Conservation (phyloP, 2,329 filamentous ascomycete species). For the Colletotrichum sp. region DNA sequence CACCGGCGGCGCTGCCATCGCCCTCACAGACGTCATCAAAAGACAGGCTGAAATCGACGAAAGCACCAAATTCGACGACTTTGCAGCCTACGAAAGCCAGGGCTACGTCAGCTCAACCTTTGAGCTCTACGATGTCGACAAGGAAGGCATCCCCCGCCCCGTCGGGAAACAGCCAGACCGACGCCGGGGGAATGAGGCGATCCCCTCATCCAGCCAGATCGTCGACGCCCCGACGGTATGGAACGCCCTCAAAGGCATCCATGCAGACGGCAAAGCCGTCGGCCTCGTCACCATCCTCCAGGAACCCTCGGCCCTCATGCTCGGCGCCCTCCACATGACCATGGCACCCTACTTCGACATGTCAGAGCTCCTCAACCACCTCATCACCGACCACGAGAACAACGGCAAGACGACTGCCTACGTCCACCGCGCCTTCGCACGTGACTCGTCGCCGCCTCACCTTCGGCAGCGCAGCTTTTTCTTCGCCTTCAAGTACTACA, state of each 20-base stretch:
- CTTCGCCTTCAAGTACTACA: conserved; percentile 71
- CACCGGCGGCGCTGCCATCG: conserved; percentile 39
- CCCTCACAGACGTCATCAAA: conserved; percentile 39
- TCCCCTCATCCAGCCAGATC: conserved; percentile 38
- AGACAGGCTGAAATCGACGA: conserved; percentile 36
- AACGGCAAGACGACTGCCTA: conserved; percentile 50
- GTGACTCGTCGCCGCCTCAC: conserved; percentile 37
- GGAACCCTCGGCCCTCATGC: conserved; percentile 64
- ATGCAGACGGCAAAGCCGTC: conserved; percentile 44
- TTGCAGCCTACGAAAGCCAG: conserved; percentile 40
- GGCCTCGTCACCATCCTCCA: conserved; percentile 64
- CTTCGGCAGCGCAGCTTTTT: conserved; percentile 62
- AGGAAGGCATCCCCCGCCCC: conserved; percentile 43
- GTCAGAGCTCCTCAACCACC: conserved; percentile 61
- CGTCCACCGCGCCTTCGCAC: conserved; percentile 52
- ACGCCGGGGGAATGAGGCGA: conserved; percentile 28
- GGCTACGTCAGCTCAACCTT: conserved; percentile 55
- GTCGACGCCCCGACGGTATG: conserved; percentile 46
- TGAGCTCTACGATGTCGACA: conserved; percentile 61
- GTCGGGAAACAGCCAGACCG: conserved; percentile 15
- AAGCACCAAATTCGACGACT: conserved; percentile 33
- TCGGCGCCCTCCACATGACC: conserved; percentile 63
- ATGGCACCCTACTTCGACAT: conserved; percentile 65
- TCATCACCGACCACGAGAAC: conserved; percentile 53
- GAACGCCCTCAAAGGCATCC: conserved; percentile 44